Evolutionary conservation across 2,329 filamentous ascomycete species (phyloP), one percentile per base, ranked within the genome.

Genomic region (Mariannaea sp.): DNA sequence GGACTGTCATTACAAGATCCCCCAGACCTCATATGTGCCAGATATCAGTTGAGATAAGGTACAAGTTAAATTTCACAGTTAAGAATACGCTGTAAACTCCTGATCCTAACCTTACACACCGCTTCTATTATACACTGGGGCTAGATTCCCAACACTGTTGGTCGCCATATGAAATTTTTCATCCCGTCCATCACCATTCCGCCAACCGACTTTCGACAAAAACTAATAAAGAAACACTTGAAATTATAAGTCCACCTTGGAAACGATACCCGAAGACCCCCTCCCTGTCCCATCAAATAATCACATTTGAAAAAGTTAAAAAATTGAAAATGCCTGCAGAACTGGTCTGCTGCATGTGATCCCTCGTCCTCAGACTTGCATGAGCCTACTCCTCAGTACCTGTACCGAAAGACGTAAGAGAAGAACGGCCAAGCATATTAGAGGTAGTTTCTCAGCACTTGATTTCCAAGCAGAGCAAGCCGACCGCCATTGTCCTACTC

Each of bases 401-500:
- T n/a, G n/a, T n/a, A n/a, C n/a, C n/a, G n/a, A n/a, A n/a, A n/a
- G n/a, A 17, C 20, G 22, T 17, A 20, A 22, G 6, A 36, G 17
- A 19, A 24, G 8, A 24, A 24, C 8, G 22, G 5, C 27, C 9
- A 9, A 17, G n/a, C n/a, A n/a, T n/a, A 8, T 7, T 29, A 42
- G 17, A 27, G 38, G 29, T 35, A 22, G n/a, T 16, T 35, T 24
- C 35, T 27, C 41, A 10, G 38, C n/a, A n/a, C 13, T 47, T 47
- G 36, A 38, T 42, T 24, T 9, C 5, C 13, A 12, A 14, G 14
- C 19, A 24, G 30, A 19, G 17, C 20, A 36, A 29, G 16, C 42
- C 30, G 41, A 41, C 45, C 27, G 39, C 49, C 56, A 30, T 22
- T 29, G 36, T 49, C 42, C 71, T 77, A 81, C 69, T 92, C 90